A percentile compares a stretch with the other conserved stretches of the same genome.
phyloP scores from a whole-genome alignment of 352 stramenopile genomes.

The Globisporangium lucens region DNA sequence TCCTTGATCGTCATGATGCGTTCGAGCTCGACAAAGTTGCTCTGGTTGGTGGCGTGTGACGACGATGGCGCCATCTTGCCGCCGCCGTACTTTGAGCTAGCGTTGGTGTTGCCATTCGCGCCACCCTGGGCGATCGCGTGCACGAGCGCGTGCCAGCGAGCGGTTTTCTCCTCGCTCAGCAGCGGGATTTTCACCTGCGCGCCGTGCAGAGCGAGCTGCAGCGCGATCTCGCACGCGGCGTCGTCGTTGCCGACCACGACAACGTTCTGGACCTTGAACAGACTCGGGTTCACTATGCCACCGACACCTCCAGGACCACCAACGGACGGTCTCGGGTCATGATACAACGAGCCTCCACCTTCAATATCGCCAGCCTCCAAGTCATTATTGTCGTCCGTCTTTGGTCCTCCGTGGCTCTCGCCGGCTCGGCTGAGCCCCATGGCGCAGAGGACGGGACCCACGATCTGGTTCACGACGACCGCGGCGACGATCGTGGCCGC shows the following conservation, averaged over 20 bases:
- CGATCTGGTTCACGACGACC: constrained; percentile 72
- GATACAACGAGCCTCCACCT: background rate
- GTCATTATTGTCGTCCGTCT: background rate
- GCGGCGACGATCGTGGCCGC: constrained; percentile 61
- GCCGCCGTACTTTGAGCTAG: background rate
- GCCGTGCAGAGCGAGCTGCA: background rate
- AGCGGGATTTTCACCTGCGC: background rate
- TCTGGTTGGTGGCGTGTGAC: background rate
- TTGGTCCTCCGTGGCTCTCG: constrained; percentile 29
- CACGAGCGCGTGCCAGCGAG: background rate
- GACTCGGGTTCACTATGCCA: background rate
- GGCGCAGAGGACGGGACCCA: constrained; percentile 59
- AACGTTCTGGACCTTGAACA: background rate
- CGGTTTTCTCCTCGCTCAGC: background rate
- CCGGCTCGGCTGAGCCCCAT: constrained; percentile 49
- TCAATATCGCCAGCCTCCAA: background rate
- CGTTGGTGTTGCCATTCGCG: background rate
- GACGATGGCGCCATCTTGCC: background rate
- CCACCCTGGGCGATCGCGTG: background rate
- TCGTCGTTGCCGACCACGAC: background rate
- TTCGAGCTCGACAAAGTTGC: constrained; percentile 4
- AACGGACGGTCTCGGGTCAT: background rate
- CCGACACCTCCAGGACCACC: background rate
- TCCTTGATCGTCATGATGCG: constrained; percentile 1
- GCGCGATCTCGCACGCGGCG: background rate